phyloP scores from a whole-genome alignment of 2,329 filamentous ascomycete genomes.

The Gaeumannomyces tritici region DNA sequence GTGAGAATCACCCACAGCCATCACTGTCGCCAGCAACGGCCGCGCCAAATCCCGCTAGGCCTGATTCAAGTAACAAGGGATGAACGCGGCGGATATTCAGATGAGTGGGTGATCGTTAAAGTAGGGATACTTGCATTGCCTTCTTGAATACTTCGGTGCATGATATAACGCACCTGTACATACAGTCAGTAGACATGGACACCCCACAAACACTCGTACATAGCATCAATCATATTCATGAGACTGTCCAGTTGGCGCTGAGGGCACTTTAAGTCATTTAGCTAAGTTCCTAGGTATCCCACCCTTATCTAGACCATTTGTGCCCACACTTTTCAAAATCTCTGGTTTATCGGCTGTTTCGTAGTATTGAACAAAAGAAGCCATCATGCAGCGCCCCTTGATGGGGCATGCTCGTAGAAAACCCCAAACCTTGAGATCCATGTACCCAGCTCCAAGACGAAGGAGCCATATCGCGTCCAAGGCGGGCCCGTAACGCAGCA shows the following conservation, averaged over 20 bases:
- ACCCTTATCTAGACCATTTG: background rate
- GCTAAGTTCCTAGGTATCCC: background rate
- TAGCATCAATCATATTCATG: background rate
- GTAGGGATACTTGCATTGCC: background rate
- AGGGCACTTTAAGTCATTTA: background rate
- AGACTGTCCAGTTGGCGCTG: background rate
- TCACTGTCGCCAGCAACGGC: background rate
- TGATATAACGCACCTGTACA: background rate
- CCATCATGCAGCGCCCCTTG: background rate
- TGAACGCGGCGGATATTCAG: background rate
- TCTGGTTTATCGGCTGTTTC: background rate
- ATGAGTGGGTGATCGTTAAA: background rate
- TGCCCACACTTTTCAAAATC: too few species aligned
- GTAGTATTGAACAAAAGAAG: background rate
- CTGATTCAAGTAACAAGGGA: background rate
- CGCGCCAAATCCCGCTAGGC: background rate
- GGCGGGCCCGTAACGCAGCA: too few species aligned
- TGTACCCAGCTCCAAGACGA: background rate
- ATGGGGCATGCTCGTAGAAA: background rate
- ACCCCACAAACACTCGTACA: too few species aligned
- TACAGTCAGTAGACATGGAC: background rate
- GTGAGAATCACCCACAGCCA: background rate
- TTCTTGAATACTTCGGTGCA: background rate
- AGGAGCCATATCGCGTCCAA: background rate
- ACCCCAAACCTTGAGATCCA: background rate